Conservation (phyloP, 129 eudicot species). For the Logfia minima region DNA sequence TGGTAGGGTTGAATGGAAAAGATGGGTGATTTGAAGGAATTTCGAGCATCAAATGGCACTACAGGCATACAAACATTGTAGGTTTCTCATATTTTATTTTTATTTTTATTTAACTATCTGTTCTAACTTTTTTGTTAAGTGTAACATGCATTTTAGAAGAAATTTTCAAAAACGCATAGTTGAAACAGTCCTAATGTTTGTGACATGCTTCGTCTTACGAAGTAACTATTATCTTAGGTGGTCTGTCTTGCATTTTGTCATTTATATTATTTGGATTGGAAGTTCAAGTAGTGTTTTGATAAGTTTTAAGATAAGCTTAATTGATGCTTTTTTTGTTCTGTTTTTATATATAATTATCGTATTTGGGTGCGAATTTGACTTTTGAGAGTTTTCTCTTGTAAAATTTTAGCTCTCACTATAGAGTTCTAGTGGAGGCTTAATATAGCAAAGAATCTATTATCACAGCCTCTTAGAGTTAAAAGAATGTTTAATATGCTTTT, state of each 20-base stretch:
- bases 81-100: conserved; percentile 39
- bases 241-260: conserved; percentile 3
- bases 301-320: not conserved
- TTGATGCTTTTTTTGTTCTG: not conserved
- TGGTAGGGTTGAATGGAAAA: conserved; percentile 80
- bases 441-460: not conserved
- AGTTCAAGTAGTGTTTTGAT: conserved; percentile 15
- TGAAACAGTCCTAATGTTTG: not conserved
- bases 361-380: not conserved
- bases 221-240: not conserved
- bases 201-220: not conserved
- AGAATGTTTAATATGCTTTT: not conserved
- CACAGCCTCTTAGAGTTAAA: not conserved
- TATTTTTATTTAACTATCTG: not conserved
- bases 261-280: not conserved
- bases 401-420: not conserved
- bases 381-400: conserved; percentile 3
- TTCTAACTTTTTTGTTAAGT: no score
- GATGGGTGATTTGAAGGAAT: conserved; percentile 79
- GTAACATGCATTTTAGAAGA: not conserved
- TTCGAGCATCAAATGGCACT: conserved; percentile 51
- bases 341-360: no score
- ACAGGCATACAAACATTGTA: conserved; percentile 50
- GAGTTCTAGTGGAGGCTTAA: conserved; percentile 2
- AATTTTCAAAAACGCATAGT: not conserved